Evolutionary conservation across 1,139 yeast species (phyloP), one percentile per base, ranked within the genome.

Genomic region (Yamadazyma siamensis): DNA sequence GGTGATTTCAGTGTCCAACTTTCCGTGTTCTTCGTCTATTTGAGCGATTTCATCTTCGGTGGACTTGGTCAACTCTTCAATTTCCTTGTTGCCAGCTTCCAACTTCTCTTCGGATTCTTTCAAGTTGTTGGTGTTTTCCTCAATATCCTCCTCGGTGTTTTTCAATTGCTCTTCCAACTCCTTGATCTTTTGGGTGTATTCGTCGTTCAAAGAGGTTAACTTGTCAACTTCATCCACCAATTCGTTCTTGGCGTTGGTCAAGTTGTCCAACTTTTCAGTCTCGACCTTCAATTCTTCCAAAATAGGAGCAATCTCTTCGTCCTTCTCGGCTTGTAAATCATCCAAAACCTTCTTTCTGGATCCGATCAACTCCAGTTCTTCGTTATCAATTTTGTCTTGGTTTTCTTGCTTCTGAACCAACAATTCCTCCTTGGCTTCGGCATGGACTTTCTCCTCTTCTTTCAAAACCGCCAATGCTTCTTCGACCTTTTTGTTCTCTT

Each of bases 241-340:
- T 34, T 56, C 65, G 26, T 54, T 61, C 41, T 60, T 62, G 18
- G 70, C 61, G 36, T 62, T 57, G 17, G 66, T 60, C 30, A 68
- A 52, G 25, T 59, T 61, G 37, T 57, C 54, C 44, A 68, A 61
- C 45, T 67, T 67, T 18, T 49, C 50, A 25, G 51, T 56, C 47
- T 67, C 74, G 20, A 44, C 54, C 33, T 50, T 54, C 44, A 68
- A 65, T 39, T 65, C 71, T 23, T 59, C 69, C 44, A 65, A 59
- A 10, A 59, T 47, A 14, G 75, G 75, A 36, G 56, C 52, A 40
- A 68, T 52, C 21, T 54, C 48, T 39, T 59, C 72, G 40, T 68
- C 74, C 42, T 65, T 63, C 41, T 67, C 68, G 2, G 59, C 59
- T 47, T 72, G 76, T 52, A 73, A 50, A 21, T 58, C 59, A 21